phyloP scores from a whole-genome alignment of 2,329 filamentous ascomycete species.

The Xylaria sp. region DNA sequence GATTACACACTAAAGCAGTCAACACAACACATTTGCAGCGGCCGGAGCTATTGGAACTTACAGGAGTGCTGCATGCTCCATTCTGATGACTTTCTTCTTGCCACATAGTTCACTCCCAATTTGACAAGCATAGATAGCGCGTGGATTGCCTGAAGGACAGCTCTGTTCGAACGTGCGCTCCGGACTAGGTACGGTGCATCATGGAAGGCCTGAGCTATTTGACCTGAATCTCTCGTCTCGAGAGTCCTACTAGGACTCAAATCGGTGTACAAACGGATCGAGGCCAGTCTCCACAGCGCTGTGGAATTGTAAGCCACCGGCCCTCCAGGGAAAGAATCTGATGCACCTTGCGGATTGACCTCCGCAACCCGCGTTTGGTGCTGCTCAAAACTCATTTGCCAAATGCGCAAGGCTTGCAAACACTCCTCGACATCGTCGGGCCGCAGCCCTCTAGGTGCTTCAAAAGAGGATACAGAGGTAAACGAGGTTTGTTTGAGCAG shows the following conservation, averaged over 20 bases:
- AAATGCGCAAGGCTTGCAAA: constrained; percentile 59
- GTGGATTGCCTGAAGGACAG: constrained; percentile 71
- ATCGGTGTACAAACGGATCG: constrained; percentile 70
- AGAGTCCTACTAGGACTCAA: constrained; percentile 66
- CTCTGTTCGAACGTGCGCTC: constrained; percentile 64
- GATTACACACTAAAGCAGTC: constrained; percentile 57
- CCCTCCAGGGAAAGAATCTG: constrained; percentile 60
- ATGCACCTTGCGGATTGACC: constrained; percentile 50
- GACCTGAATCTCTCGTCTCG: constrained; percentile 66
- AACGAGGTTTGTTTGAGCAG: constrained; percentile 68
- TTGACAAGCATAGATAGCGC: constrained; percentile 71
- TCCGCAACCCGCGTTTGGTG: constrained; percentile 59
- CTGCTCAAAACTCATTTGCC: constrained; percentile 64
- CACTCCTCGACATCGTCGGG: constrained; percentile 63
- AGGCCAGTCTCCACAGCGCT: constrained; percentile 64
- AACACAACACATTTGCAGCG: constrained; percentile 1
- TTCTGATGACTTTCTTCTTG: constrained; percentile 64
- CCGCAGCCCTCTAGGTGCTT: constrained; percentile 56
- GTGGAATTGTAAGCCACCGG: constrained; percentile 71
- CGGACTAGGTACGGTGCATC: constrained; percentile 64
- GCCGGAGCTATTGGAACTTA: constrained; percentile 45
- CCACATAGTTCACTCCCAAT: constrained; percentile 66
- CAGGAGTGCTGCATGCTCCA: constrained; percentile 68
- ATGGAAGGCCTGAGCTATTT: constrained; percentile 66
- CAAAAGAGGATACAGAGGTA: constrained; percentile 54